Percentiles rank a stretch among this genome's conserved stretches.
phyloP scores from a whole-genome alignment of 139 green algal genomes.

The Ettlia oleoabundans region DNA sequence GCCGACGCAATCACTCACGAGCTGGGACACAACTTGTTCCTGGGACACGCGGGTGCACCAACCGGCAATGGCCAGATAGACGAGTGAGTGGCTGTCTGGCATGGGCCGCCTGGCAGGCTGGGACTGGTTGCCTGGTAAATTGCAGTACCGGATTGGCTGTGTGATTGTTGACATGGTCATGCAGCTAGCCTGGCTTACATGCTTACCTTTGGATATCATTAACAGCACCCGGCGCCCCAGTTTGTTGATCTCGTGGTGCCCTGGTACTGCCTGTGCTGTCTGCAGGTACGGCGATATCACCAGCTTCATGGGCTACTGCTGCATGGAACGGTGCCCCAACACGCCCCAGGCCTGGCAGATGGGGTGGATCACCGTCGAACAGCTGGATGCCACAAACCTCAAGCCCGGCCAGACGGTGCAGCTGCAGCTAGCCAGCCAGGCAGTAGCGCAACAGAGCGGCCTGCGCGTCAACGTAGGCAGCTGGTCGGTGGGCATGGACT shows the following conservation, averaged over 20 bases:
- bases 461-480: constrained; percentile 4
- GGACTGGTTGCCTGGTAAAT: too few relatives aligned
- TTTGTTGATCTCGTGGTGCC: too few relatives aligned
- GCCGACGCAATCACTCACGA: background rate
- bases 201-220: background rate
- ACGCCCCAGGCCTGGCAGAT: constrained; percentile 22
- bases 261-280: background rate
- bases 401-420: background rate
- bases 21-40: constrained; percentile 15
- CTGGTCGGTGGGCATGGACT: background rate
- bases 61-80: background rate
- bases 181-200: background rate
- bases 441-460: background rate
- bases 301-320: constrained; percentile 16
- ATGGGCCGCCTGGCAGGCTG: too few relatives aligned
- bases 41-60: background rate
- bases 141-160: too few relatives aligned
- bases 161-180: too few relatives aligned
- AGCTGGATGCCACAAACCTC: background rate
- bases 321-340: constrained; percentile 18
- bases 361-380: constrained; percentile 9
- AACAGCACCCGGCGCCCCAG: too few relatives aligned
- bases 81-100: background rate
- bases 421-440: background rate
- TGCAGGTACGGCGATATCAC: background rate